Conservation (phyloP, 2,329 filamentous ascomycete species). For the Botrytis hyacinthi region DNA sequence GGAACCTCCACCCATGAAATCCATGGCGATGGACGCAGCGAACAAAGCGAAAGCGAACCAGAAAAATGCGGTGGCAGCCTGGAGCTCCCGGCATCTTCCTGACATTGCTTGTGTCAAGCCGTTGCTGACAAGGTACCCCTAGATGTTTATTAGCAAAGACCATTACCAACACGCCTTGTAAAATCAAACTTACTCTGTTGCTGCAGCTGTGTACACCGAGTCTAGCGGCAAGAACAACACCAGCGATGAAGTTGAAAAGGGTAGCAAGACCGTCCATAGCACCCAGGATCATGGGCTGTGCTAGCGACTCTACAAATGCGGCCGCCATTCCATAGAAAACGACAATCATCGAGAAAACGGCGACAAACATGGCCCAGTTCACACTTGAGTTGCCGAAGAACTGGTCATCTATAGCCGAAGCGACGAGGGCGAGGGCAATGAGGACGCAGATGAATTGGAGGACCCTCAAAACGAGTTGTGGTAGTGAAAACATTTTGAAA, state of each 20-base stretch:
- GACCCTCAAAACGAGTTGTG: slow-evolving; percentile 31
- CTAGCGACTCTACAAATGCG: slow-evolving; percentile 52
- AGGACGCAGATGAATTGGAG: slow-evolving; percentile 36
- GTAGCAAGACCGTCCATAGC: slow-evolving; percentile 57
- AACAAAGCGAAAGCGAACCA: slow-evolving; percentile 74
- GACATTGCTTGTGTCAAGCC: slow-evolving; percentile 60
- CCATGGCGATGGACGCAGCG: slow-evolving; percentile 54
- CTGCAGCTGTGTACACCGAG: slow-evolving; percentile 67
- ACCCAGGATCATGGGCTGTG: slow-evolving; percentile 51
- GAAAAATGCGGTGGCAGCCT: slow-evolving; percentile 72
- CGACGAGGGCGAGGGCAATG: slow-evolving; percentile 36
- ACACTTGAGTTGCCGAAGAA: slow-evolving; percentile 61
- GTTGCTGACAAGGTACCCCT: slow-evolving; percentile 46
- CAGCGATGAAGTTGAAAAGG: slow-evolving; percentile 67
- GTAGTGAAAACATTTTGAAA: slow-evolving; percentile 29
- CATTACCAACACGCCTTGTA: too few relatives aligned
- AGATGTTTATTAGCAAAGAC: background rate
- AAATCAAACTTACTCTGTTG: slow-evolving; percentile 48
- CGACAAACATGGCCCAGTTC: slow-evolving; percentile 65
- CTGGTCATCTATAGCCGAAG: slow-evolving; percentile 43
- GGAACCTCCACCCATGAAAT: slow-evolving; percentile 14
- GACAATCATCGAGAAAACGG: slow-evolving; percentile 63
- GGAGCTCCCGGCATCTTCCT: slow-evolving; percentile 71
- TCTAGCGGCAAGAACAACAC: slow-evolving; percentile 68
- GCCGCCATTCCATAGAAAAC: slow-evolving; percentile 61